phyloP scores from a whole-genome alignment of 2,329 filamentous ascomycete species.

The Nannizzia gypsea region DNA sequence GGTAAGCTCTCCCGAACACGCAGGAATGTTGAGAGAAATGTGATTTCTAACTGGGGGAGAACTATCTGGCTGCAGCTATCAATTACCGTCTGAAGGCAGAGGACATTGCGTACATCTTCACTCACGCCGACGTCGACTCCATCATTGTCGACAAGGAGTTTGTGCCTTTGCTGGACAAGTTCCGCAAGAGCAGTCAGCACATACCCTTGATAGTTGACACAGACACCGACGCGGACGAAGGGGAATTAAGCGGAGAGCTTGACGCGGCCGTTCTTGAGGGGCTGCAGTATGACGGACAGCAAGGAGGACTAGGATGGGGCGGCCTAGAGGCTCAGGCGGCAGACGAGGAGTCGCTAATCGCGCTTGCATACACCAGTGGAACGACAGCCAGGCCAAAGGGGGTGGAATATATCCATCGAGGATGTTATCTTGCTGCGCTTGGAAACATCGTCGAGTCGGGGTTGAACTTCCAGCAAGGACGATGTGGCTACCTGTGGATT shows the following conservation, averaged over 20 bases:
- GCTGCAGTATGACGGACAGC: conserved; percentile 55
- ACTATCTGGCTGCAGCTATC: conserved; percentile 33
- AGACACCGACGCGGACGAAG: conserved; percentile 68
- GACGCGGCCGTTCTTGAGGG: conserved; percentile 76
- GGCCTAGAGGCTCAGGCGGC: conserved; percentile 57
- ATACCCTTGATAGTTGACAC: conserved; percentile 68
- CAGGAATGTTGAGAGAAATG: background rate
- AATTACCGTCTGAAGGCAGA: conserved; percentile 68
- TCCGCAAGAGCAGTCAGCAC: conserved; percentile 46
- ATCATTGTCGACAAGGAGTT: conserved; percentile 84
- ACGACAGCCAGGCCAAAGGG: conserved; percentile 89
- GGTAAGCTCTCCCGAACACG: conserved; percentile 23
- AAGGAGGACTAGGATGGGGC: conserved; percentile 60
- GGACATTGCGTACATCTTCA: conserved; percentile 84
- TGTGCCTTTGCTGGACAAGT: conserved; percentile 55
- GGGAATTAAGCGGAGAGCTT: conserved; percentile 64
- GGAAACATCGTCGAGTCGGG: conserved; percentile 83
- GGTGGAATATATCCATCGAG: conserved; percentile 81
- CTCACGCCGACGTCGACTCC: conserved; percentile 71
- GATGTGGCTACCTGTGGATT: conserved; percentile 81
- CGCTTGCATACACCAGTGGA: conserved; percentile 85
- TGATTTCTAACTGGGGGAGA: background rate
- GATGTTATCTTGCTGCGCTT: conserved; percentile 71
- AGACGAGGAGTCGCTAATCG: conserved; percentile 70
- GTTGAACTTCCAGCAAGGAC: conserved; percentile 56